Evolutionary conservation across 2,329 filamentous ascomycete species (phyloP).

Genomic region (Drechslerella dactyloides): DNA sequence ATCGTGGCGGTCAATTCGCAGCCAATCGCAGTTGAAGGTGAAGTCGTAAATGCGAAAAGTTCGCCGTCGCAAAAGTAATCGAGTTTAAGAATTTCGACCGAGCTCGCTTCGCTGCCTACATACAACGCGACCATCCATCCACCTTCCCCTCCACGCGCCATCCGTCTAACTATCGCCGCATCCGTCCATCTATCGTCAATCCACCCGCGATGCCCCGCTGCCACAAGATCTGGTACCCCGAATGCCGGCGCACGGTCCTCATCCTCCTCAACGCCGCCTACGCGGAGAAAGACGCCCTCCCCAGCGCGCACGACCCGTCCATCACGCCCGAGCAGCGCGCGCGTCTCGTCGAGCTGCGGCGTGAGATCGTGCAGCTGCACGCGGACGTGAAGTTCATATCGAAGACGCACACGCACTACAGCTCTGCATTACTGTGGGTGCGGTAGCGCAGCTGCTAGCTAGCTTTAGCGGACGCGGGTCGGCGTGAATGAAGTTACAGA

Average conservation of each 20-base stretch:
- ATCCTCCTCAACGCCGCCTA: conserved; percentile 28
- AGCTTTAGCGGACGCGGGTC: too few relatives aligned
- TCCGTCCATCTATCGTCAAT: neutral
- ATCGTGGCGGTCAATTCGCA: conserved; percentile 7
- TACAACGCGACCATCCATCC: too few relatives aligned
- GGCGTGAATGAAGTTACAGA: too few relatives aligned
- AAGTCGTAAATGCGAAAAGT: neutral
- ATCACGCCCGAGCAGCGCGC: conserved; percentile 21
- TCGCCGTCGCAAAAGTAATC: too few relatives aligned
- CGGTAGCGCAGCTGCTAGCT: too few relatives aligned
- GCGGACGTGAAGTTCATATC: conserved; percentile 16
- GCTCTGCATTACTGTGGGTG: conserved; percentile 38
- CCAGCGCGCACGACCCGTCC: neutral
- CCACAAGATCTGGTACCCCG: conserved; percentile 32
- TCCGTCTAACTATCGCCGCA: too few relatives aligned
- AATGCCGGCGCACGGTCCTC: conserved; percentile 31
- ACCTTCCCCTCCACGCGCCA: neutral
- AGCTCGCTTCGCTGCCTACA: too few relatives aligned
- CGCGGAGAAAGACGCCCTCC: conserved; percentile 22
- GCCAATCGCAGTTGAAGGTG: conserved; percentile 9
- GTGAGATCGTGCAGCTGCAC: conserved; percentile 25
- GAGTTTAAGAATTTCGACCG: too few relatives aligned
- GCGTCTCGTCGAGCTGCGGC: conserved; percentile 5
- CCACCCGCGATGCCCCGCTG: conserved; percentile 35
- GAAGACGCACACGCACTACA: conserved; percentile 7